These are phyloP conservation scores for Nematocida sp. DNA, from an alignment of 371 early-diverging fungal species.

Conservation along the genomic window DNA sequence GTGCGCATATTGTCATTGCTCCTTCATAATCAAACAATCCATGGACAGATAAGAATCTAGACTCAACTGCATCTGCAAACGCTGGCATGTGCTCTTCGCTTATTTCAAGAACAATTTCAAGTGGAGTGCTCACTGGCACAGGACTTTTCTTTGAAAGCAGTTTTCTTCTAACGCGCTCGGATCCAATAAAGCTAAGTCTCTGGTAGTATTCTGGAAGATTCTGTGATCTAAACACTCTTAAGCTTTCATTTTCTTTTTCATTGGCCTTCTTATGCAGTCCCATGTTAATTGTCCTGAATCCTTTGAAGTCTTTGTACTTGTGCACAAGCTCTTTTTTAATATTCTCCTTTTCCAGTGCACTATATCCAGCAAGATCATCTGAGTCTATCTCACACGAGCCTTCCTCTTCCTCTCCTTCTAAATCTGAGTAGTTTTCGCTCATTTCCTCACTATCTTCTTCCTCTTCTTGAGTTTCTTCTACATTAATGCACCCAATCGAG, in stretches of 20 bases:
- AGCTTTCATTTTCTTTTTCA: slow-evolving; percentile 22
- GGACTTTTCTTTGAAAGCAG: slow-evolving; percentile 54
- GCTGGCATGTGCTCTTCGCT: neutral
- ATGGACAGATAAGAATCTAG: slow-evolving; percentile 10
- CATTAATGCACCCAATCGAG: slow-evolving; percentile 13
- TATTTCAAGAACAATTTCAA: slow-evolving; percentile 32
- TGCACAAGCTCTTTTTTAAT: slow-evolving; percentile 62
- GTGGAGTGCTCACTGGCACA: slow-evolving; percentile 21
- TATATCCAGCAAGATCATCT: slow-evolving; percentile 44
- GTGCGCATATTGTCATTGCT: slow-evolving; percentile 26
- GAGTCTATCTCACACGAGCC: slow-evolving; percentile 4
- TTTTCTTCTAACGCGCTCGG: slow-evolving; percentile 38
- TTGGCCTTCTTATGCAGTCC: slow-evolving; percentile 61
- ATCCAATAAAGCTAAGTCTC: slow-evolving; percentile 33
- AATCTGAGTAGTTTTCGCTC: slow-evolving; percentile 5
- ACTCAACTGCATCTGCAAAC: neutral
- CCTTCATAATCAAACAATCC: slow-evolving; percentile 58
- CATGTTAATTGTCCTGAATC: slow-evolving; percentile 64
- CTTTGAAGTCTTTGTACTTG: slow-evolving; percentile 54
- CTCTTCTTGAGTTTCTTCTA: slow-evolving; percentile 17
- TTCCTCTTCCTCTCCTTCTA: slow-evolving; percentile 4
- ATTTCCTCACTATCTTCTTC: slow-evolving; percentile 28
- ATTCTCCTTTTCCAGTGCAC: slow-evolving; percentile 59
- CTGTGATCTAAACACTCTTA: slow-evolving; percentile 42
- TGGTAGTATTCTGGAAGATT: slow-evolving; percentile 56